Base-by-base conservation (phyloP, 495 filamentous ascomycete species). In the Talaromyces ruber region DNA sequence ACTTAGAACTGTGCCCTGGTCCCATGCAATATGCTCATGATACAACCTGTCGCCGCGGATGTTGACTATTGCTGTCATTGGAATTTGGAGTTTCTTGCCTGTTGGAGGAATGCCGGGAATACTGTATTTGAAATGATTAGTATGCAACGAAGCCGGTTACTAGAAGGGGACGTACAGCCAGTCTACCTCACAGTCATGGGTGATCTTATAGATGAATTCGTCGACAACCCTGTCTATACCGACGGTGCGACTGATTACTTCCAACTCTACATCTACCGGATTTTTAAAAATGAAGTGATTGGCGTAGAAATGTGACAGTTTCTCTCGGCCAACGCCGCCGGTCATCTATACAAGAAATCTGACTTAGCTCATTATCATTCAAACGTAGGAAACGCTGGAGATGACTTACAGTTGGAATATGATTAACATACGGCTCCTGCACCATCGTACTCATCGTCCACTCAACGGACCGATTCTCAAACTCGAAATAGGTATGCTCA, bases 21-120 rank as follows among this genome's bases (percentile, higher is more conserved):
- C 92, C 90, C 91, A 96, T 58, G 86, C 82, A 30, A 93, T 88
- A 64, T 93, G 87, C 71, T 96, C 91, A 66, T 90, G 85, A 66
- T 86, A 91, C 5, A 95, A 71, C 26, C 87, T 82, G 34, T 89
- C 88, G 5, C 88, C 91, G 6, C 90, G 79, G 47, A 93, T 83
- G 62, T 88, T 88, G 22, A 94, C 88, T 3, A 94, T 82, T 47
- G 81, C 82, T 1, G 88, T 89, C 52, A 93, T 80, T 0, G 88
- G 86, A 34, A 95, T 76, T 28, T 85, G 81, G 11, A 93, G 79
- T 21, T 78, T 69, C 62, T 79, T 83, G 25, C 81, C 75, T 0
- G 90, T 95, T 2, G 89, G 84, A 1, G 88, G 87, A 9, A 94
- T 77, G 0, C 86, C 88, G 7, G 91, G 91, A 4, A 92, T 67